A percentile compares a stretch with the other conserved stretches of the same genome.
phyloP scores from a whole-genome alignment of 1,139 yeast species.

The Zygoascus sp. region DNA sequence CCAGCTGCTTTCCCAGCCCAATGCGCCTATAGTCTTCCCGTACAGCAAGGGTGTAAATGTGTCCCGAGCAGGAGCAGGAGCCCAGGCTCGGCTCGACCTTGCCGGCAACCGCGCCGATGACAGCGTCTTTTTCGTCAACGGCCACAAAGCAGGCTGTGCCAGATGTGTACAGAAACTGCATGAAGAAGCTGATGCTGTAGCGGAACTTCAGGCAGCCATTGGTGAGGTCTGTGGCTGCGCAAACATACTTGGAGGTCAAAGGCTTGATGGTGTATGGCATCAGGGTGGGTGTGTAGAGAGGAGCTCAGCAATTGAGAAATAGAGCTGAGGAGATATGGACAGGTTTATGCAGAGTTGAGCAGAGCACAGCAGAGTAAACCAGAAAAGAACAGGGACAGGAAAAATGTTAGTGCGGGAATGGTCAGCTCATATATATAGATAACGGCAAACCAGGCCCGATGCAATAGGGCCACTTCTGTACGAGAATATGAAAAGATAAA shows the following conservation, averaged over 20 bases:
- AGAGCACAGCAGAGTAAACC: too few species aligned
- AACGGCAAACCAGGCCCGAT: too few species aligned
- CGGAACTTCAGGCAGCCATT: constrained; percentile 17
- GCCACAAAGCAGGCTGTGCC: constrained; percentile 18
- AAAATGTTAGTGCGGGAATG: too few species aligned
- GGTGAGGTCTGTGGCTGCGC: constrained; percentile 17
- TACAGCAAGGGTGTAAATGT: constrained; percentile 21
- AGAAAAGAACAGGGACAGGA: too few species aligned
- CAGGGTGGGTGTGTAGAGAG: too few species aligned
- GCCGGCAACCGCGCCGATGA: constrained; percentile 24
- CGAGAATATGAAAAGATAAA: neutral
- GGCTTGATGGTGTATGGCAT: neutral
- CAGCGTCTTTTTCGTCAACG: constrained; percentile 9
- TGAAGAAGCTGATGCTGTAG: constrained; percentile 22
- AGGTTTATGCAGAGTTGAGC: too few species aligned
- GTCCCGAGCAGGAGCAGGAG: constrained; percentile 13
- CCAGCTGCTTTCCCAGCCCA: constrained; percentile 18
- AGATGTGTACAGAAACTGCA: constrained; percentile 23
- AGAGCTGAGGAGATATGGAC: too few species aligned
- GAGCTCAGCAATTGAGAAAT: too few species aligned
- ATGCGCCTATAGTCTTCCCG: constrained; percentile 18
- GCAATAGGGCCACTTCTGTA: neutral
- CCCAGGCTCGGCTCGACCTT: constrained; percentile 16
- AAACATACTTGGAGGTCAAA: constrained; percentile 12
- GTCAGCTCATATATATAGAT: too few species aligned